A percentile compares a stretch with the other conserved stretches of the same genome.
Conservation (phyloP, 805 yeast genomes). For the Ogataea zsoltii region DNA sequence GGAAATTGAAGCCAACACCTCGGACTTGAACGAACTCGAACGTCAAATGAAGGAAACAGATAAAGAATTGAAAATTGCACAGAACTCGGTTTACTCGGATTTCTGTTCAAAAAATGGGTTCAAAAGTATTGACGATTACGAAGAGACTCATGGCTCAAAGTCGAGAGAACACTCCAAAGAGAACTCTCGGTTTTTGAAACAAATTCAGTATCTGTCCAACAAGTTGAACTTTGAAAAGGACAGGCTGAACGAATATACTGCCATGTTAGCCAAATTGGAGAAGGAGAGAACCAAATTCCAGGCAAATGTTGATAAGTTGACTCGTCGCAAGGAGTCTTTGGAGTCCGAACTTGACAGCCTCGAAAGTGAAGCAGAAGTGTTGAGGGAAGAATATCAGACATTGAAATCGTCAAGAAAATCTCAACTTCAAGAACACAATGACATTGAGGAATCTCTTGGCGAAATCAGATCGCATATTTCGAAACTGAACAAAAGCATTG, state of each 20-base stretch:
- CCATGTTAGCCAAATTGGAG: constrained; percentile 46
- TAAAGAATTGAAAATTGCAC: constrained; percentile 33
- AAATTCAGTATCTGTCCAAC: constrained; percentile 58
- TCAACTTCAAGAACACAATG: constrained; percentile 18
- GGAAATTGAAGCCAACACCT: constrained; percentile 21
- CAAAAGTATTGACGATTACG: constrained; percentile 63
- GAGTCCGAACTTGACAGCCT: constrained; percentile 37
- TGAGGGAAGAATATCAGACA: constrained; percentile 35
- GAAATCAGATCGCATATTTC: constrained; percentile 36
- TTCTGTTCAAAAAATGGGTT: constrained; percentile 62
- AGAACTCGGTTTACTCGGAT: constrained; percentile 45
- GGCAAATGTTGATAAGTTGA: constrained; percentile 32
- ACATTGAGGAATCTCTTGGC: constrained; percentile 31
- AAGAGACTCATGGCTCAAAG: constrained; percentile 61
- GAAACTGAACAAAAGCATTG: constrained; percentile 35
- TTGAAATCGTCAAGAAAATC: constrained; percentile 18
- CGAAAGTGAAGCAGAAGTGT: constrained; percentile 43
- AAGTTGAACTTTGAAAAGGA: constrained; percentile 67
- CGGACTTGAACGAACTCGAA: constrained; percentile 31
- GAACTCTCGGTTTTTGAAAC: constrained; percentile 59
- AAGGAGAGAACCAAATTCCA: constrained; percentile 41
- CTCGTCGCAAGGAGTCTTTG: constrained; percentile 35
- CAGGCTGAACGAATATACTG: constrained; percentile 50
- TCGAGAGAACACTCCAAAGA: constrained; percentile 59
- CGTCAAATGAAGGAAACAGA: constrained; percentile 27